These are phyloP conservation scores for Penicillium chermesinum DNA, from an alignment of 495 filamentous ascomycete species.

Conservation along the genomic window DNA sequence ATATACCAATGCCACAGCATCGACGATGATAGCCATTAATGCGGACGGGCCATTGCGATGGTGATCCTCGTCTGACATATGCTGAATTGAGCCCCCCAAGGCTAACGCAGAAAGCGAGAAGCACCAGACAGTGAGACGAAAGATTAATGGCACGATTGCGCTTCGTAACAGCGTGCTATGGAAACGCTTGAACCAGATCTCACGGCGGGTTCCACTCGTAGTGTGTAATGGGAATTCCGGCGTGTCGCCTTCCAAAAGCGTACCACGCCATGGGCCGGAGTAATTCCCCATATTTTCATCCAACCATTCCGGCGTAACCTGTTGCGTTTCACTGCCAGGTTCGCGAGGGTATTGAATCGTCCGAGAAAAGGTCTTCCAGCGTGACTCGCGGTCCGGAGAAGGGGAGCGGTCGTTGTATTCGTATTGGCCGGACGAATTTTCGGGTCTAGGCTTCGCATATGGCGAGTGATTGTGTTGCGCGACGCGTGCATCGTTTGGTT, in stretches of 20 bases:
- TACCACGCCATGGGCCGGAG: slow-evolving; percentile 53
- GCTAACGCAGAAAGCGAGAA: slow-evolving; percentile 81
- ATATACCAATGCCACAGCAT: slow-evolving; percentile 83
- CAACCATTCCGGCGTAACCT: slow-evolving; percentile 56
- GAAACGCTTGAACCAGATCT: slow-evolving; percentile 51
- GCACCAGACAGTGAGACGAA: slow-evolving; percentile 75
- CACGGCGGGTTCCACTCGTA: slow-evolving; percentile 32
- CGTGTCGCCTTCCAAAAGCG: slow-evolving; percentile 31
- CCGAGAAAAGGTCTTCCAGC: slow-evolving; percentile 57
- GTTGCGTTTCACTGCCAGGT: slow-evolving; percentile 40
- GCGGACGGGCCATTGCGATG: slow-evolving; percentile 65
- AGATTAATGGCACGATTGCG: slow-evolving; percentile 77
- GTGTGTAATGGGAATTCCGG: slow-evolving; percentile 43
- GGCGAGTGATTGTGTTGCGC: slow-evolving; percentile 59
- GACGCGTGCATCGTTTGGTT: slow-evolving; percentile 47
- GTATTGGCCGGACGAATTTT: slow-evolving; percentile 6
- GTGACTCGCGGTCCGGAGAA: slow-evolving; percentile 40
- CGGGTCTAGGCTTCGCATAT: slow-evolving; percentile 28
- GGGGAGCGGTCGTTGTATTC: slow-evolving; percentile 5
- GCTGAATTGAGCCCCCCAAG: slow-evolving; percentile 69
- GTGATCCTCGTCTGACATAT: slow-evolving; percentile 44
- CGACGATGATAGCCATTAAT: slow-evolving; percentile 85
- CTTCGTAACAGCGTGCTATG: slow-evolving; percentile 62
- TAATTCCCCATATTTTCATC: slow-evolving; percentile 52
- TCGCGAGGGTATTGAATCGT: slow-evolving; percentile 50